A percentile compares a stretch with the other conserved stretches of the same genome.
Evolutionary conservation across 1,284 basidiomycete species (phyloP).

Genomic region (Moesziomyces parantarcticus): DNA sequence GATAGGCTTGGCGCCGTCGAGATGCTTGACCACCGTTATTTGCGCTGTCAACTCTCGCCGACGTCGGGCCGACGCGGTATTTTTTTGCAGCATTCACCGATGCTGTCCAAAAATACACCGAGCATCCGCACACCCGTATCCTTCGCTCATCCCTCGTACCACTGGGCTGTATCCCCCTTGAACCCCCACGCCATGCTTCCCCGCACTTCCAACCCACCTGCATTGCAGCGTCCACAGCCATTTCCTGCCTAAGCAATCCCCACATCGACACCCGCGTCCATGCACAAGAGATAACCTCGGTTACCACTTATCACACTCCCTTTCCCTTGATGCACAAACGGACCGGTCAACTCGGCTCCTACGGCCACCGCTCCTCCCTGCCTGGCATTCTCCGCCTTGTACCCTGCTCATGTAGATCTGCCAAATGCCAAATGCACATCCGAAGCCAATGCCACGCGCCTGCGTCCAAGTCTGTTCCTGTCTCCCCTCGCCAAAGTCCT

Average conservation of each 20-base stretch:
- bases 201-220: background rate
- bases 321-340: constrained; percentile 20
- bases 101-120: background rate
- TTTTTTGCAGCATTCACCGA: background rate
- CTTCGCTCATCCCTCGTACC: background rate
- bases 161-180: background rate
- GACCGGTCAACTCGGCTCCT: constrained; percentile 16
- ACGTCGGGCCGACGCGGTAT: background rate
- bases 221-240: background rate
- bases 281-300: background rate
- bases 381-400: background rate
- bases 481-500: background rate
- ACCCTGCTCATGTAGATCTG: background rate
- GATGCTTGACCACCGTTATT: background rate
- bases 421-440: background rate
- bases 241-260: background rate
- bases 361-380: constrained; percentile 5
- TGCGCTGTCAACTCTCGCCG: background rate
- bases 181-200: background rate
- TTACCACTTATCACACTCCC: constrained; percentile 1
- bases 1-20: too few relatives aligned
- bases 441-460: background rate
- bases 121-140: background rate
- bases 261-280: background rate
- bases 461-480: background rate